Base-by-base conservation (phyloP, 208 protist species). In the Kentomonas sorsogonicus region DNA sequence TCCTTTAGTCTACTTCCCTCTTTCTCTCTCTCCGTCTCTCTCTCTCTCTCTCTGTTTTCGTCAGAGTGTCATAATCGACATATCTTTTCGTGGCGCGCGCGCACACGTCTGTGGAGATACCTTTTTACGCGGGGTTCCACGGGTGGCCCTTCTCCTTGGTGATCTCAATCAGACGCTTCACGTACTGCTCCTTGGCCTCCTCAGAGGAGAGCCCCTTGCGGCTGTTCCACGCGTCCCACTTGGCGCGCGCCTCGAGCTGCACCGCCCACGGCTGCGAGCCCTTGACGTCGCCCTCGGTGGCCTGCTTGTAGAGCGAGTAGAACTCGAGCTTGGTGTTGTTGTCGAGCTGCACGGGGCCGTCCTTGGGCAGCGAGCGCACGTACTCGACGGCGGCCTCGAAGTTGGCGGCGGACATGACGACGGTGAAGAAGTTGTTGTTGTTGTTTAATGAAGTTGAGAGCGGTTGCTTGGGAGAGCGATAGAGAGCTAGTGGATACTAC, bases 251-350 rank as follows among this genome's bases (percentile, higher is more conserved):
- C 78, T 94, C 88, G 29, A 97, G 20, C 58, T 96, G 79, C n/a
- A 97, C 86, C 6, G 86, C 84, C 82, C 87, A 97, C 53, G 92
- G 92, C 74, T 91, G 92, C 20, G 61, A 52, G 34, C 86, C 90
- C 60, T 78, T 81, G 53, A 94, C 86, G 44, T 98, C 88, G 6
- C 97, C 97, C 63, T 94, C 93, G 31, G 90, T 98, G 33, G 87
- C 96, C 79, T 99, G 97, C 84, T 99, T 99, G 86, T 80, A 99
- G 15, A 98, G 68, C n/a, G 69, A 84, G 75, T 99, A 99, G 57
- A 98, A 83, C 66, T 93, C 61, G 5, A 99, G 85, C 63, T 91
- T 86, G 36, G 89, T 89, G 9, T 78, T 73, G 64, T 97, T 96
- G 71, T 79, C 72, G 65, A 97, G 73, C 69, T 95, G 66, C 6